Conservation (phyloP, 345 rosid genomes). For the Balakata baccata region DNA sequence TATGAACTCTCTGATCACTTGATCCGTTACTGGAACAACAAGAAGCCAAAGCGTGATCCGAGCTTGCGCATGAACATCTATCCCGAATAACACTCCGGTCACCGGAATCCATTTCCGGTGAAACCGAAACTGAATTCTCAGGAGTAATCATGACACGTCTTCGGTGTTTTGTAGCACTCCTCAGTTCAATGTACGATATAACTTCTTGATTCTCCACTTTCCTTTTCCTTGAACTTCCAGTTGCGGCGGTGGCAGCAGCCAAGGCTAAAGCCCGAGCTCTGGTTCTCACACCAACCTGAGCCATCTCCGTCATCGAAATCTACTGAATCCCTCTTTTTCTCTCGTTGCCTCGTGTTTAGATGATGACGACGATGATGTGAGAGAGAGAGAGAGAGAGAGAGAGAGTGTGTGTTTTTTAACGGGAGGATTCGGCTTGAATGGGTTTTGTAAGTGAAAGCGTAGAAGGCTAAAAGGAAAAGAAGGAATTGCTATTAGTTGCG, state of each 20-base stretch:
- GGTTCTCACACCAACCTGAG: constrained; percentile 34
- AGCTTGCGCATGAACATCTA: constrained; percentile 31
- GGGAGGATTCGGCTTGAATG: constrained; percentile 3
- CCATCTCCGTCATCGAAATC: constrained; percentile 30
- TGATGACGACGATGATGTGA: constrained; percentile 1
- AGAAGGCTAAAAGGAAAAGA: neutral
- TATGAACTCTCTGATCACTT: constrained; percentile 28
- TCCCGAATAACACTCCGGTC: constrained; percentile 15
- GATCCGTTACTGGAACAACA: constrained; percentile 60
- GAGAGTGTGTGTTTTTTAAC: neutral
- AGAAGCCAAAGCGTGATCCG: constrained; percentile 39
- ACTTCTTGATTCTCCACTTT: constrained; percentile 13
- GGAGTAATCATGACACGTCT: constrained; percentile 14
- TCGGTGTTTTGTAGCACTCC: constrained; percentile 22
- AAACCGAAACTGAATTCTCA: constrained; percentile 5
- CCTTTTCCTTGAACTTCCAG: constrained; percentile 22
- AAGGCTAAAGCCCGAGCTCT: constrained; percentile 27
- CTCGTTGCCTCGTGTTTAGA: neutral
- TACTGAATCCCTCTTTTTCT: constrained; percentile 27
- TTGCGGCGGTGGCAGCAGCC: constrained; percentile 10
- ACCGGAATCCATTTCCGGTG: constrained; percentile 6
- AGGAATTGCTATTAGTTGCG: constrained; percentile 15
- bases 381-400: neutral
- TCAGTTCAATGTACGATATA: constrained; percentile 37
- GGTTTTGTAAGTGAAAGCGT: neutral